phyloP scores from a whole-genome alignment of 108 stramenopile genomes.

The Craspedostauros australis region DNA sequence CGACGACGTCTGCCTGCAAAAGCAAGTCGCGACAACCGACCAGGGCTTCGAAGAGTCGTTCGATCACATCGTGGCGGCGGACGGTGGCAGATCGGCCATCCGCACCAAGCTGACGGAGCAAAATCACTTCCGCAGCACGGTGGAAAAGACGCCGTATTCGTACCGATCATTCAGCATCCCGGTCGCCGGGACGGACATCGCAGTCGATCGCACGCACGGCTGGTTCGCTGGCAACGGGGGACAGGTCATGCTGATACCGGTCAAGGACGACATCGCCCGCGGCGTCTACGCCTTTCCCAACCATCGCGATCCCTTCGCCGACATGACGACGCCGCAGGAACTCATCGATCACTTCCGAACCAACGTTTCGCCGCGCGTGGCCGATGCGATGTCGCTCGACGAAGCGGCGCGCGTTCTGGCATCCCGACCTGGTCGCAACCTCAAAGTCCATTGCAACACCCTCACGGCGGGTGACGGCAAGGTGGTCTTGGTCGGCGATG shows the following conservation, averaged over 20 bases:
- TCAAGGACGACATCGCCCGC: not conserved
- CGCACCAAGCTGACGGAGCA: not conserved
- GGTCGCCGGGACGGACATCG: not conserved
- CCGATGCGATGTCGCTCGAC: not conserved
- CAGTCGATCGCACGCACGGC: not conserved
- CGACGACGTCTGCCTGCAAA: no score
- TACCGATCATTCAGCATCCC: not conserved
- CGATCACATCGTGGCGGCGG: not conserved
- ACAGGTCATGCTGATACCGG: no score
- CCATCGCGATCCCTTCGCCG: not conserved
- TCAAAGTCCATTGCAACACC: not conserved
- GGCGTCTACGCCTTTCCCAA: not conserved
- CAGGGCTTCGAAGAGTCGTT: no score
- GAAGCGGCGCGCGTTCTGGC: not conserved
- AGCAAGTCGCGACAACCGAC: no score
- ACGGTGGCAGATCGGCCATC: not conserved
- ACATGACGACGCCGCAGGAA: not conserved
- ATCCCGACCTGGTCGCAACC: not conserved
- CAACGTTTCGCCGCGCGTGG: not conserved
- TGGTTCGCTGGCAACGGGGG: no score
- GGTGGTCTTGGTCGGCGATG: constrained; percentile 5
- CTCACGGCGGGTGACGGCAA: not conserved
- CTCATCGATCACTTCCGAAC: not conserved
- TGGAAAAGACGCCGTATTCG: not conserved
- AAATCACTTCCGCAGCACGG: not conserved